Evolutionary conservation across 177 flowering plant species (phyloP).

Genomic region (Telopea speciosissima): DNA sequence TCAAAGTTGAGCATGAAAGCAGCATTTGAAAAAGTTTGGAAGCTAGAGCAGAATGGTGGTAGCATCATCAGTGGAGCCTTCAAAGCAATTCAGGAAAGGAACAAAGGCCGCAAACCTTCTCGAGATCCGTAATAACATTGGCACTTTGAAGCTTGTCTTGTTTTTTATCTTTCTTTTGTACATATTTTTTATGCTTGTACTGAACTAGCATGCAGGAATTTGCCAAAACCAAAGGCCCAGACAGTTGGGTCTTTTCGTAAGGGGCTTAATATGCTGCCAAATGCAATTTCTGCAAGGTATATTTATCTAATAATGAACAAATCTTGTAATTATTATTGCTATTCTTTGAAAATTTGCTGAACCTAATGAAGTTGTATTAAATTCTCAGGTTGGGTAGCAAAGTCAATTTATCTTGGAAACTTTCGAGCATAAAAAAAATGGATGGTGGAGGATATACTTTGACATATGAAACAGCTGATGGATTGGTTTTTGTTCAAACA

Average conservation of each 20-base stretch:
- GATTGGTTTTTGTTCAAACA: conserved; percentile 48
- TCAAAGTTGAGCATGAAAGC: conserved; percentile 95
- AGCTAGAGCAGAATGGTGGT: conserved; percentile 84
- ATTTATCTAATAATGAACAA: background rate
- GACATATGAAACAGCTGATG: conserved; percentile 87
- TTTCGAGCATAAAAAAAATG: conserved; percentile 46
- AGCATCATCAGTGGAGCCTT: conserved; percentile 84
- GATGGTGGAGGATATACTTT: conserved; percentile 50
- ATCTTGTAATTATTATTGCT: background rate
- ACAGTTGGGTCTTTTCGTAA: conserved; percentile 94
- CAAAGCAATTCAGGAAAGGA: conserved; percentile 65
- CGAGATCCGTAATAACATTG: conserved; percentile 71
- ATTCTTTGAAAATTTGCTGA: background rate
- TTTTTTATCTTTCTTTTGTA: background rate
- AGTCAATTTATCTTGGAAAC: conserved; percentile 88
- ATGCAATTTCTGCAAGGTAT: conserved; percentile 77
- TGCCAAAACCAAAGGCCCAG: conserved; percentile 90
- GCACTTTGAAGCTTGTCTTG: conserved; percentile 3
- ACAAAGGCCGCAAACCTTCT: conserved; percentile 47
- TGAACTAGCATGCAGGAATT: conserved; percentile 45
- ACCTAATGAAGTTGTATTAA: background rate
- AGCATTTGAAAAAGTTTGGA: conserved; percentile 97
- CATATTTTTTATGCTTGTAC: conserved; percentile 13
- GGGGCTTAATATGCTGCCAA: conserved; percentile 79
- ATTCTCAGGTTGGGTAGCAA: conserved; percentile 67